Percentiles rank a stretch among this genome's conserved stretches.
Evolutionary conservation across 352 stramenopile species (phyloP).

Genomic region (Pythium myriotylum): DNA sequence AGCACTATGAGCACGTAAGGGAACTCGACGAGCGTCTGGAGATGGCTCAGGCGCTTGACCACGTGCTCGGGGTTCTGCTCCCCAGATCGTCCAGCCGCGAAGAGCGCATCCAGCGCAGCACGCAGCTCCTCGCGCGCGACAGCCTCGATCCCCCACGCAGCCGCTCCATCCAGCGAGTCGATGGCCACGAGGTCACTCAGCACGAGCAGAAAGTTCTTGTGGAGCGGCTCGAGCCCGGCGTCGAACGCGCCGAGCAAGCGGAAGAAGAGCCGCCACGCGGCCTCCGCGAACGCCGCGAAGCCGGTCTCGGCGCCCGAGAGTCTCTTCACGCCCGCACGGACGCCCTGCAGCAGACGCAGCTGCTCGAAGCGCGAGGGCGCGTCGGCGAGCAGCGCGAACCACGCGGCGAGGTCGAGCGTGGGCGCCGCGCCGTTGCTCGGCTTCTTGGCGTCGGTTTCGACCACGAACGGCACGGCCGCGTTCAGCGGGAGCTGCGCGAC

Average conservation of each 20-base stretch:
- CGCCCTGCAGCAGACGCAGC: slow-evolving; percentile 74
- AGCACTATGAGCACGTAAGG: slow-evolving; percentile 53
- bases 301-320: slow-evolving; percentile 26
- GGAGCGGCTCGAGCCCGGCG: slow-evolving; percentile 36
- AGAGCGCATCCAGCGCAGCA: slow-evolving; percentile 38
- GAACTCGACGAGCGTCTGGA: slow-evolving; percentile 67
- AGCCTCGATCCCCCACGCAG: slow-evolving; percentile 12
- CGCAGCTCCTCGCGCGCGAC: slow-evolving; percentile 44
- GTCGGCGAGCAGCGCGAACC: slow-evolving; percentile 45
- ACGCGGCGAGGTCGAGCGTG: slow-evolving; percentile 33
- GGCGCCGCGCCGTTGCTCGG: slow-evolving; percentile 15
- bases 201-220: slow-evolving; percentile 69
- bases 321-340: slow-evolving; percentile 59
- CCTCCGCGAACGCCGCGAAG: slow-evolving; percentile 32
- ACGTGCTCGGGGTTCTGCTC: slow-evolving; percentile 27
- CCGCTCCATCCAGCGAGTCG: background rate
- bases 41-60: slow-evolving; percentile 46
- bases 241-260: slow-evolving; percentile 48
- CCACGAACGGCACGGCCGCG: slow-evolving; percentile 34
- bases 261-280: slow-evolving; percentile 62
- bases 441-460: slow-evolving; percentile 31
- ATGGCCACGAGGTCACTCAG: slow-evolving; percentile 22
- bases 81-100: slow-evolving; percentile 11
- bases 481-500: slow-evolving; percentile 37
- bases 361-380: slow-evolving; percentile 56